Conservation (phyloP, 805 yeast species). For the Soucietia sequanensis region DNA sequence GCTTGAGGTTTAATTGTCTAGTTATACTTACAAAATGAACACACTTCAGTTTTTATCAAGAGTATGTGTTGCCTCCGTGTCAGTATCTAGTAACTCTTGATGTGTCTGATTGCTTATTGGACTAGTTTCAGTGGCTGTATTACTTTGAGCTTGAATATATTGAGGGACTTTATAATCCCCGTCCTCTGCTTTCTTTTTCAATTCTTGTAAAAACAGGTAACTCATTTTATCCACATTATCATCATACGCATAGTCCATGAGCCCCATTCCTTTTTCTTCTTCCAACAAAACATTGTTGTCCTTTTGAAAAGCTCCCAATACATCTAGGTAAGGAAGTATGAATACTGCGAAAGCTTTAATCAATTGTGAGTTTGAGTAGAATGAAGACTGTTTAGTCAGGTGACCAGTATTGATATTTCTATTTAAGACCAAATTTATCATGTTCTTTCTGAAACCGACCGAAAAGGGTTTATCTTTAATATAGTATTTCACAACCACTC, state of each 20-base stretch:
- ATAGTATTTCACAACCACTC: slow-evolving; percentile 37
- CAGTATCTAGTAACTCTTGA: no score
- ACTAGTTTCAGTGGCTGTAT: no score
- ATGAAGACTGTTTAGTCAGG: slow-evolving; percentile 6
- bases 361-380: slow-evolving; percentile 9
- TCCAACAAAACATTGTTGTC: no score
- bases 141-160: no score
- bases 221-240: background rate
- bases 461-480: slow-evolving; percentile 33
- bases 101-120: no score
- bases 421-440: slow-evolving; percentile 31
- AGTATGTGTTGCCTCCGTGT: no score
- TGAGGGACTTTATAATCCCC: background rate
- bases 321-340: slow-evolving; percentile 22
- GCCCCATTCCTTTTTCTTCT: no score
- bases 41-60: no score
- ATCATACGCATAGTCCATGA: no score
- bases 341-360: slow-evolving; percentile 12
- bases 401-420: slow-evolving; percentile 20
- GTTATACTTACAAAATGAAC: no score
- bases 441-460: slow-evolving; percentile 35
- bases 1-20: no score
- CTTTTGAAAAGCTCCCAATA: no score
- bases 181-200: background rate
- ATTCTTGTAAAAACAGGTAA: background rate